A percentile compares a stretch with the other conserved stretches of the same genome.
Evolutionary conservation across 805 yeast genomes (phyloP).

Genomic region (Cephaloascus albidus): DNA sequence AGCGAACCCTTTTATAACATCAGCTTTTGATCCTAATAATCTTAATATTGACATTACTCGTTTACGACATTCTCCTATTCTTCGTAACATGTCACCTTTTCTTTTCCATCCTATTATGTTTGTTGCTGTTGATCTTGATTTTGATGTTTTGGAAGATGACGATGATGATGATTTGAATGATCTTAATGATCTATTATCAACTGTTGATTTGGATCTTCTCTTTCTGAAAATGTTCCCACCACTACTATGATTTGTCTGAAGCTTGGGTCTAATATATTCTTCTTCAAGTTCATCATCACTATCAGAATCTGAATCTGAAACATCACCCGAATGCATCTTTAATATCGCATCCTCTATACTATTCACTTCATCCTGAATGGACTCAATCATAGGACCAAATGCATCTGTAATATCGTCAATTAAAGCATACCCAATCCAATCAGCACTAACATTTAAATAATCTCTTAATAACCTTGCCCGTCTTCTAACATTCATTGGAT

Average conservation of each 20-base stretch:
- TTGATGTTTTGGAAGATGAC: slow-evolving; percentile 16
- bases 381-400: slow-evolving; percentile 91
- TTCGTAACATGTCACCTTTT: slow-evolving; percentile 89
- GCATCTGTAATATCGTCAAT: slow-evolving; percentile 97
- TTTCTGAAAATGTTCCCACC: slow-evolving; percentile 17
- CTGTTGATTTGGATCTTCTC: slow-evolving; percentile 27
- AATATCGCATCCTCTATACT: slow-evolving; percentile 89
- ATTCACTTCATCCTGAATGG: slow-evolving; percentile 90
- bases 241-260: neutral
- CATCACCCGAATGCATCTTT: slow-evolving; percentile 67
- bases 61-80: slow-evolving; percentile 93
- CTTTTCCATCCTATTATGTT: slow-evolving; percentile 59
- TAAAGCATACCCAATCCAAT: slow-evolving; percentile 95
- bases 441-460: slow-evolving; percentile 82
- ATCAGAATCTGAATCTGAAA: slow-evolving; percentile 32
- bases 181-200: slow-evolving; percentile 11
- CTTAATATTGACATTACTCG: slow-evolving; percentile 86
- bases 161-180: slow-evolving; percentile 7
- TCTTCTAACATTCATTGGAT: slow-evolving; percentile 90
- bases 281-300: slow-evolving; percentile 13
- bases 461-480: slow-evolving; percentile 83
- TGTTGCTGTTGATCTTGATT: slow-evolving; percentile 38
- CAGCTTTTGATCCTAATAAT: slow-evolving; percentile 86
- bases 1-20: slow-evolving; percentile 93
- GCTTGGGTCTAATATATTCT: slow-evolving; percentile 4